These are phyloP conservation scores for Solidago caesia DNA, from an alignment of 129 eudicot species.

Conservation along the genomic window DNA sequence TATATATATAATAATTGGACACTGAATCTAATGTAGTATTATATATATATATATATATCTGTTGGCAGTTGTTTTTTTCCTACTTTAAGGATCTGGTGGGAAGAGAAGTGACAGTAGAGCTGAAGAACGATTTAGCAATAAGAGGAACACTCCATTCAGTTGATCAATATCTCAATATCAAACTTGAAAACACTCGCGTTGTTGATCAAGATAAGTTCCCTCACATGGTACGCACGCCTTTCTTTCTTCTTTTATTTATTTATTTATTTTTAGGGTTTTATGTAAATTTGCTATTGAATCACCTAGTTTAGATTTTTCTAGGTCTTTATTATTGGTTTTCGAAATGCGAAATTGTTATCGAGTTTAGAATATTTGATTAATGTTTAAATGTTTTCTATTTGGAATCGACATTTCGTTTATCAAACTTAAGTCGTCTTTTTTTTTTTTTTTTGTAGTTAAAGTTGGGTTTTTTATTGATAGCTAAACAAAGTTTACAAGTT, in stretches of 20 bases:
- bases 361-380: no score
- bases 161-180: slow-evolving; percentile 94
- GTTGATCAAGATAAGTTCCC: slow-evolving; percentile 99
- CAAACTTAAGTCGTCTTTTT: no score
- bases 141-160: slow-evolving; percentile 97
- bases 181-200: slow-evolving; percentile 94
- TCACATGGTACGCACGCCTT: slow-evolving; percentile 65
- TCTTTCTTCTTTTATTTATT: neutral
- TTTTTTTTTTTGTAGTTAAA: no score
- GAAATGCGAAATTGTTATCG: no score
- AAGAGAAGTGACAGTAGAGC: slow-evolving; percentile 90
- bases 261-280: neutral
- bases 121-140: slow-evolving; percentile 93
- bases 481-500: no score
- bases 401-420: no score
- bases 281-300: neutral
- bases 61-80: slow-evolving; percentile 99
- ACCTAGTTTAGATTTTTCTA: no score
- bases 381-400: no score
- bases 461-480: no score
- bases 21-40: neutral
- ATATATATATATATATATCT: slow-evolving; percentile 17
- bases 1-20: slow-evolving; percentile 12
- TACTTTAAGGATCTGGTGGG: slow-evolving; percentile 97
- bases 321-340: no score